Evolutionary conservation across 2,329 filamentous ascomycete genomes (phyloP).

Genomic region (Colletotrichum eremochloae): DNA sequence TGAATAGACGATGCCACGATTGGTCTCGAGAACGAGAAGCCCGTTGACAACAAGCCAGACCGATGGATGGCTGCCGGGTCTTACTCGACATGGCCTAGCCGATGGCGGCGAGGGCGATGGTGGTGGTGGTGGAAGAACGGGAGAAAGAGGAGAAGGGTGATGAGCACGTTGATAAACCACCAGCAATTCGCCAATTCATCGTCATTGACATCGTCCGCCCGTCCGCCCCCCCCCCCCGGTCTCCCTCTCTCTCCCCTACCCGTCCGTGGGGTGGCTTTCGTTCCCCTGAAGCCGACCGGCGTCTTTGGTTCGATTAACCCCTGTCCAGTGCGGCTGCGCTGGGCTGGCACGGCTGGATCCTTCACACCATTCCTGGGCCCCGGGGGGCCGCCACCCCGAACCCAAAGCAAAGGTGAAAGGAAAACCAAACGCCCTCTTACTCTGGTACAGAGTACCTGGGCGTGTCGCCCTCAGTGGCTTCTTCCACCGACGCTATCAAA

Average conservation of each 20-base stretch:
- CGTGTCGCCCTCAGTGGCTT: constrained; percentile 31
- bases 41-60: constrained; percentile 23
- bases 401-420: constrained; percentile 3
- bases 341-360: constrained; percentile 17
- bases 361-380: constrained; percentile 4
- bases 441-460: constrained; percentile 26
- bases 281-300: constrained; percentile 37
- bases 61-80: not conserved
- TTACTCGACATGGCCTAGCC: constrained; percentile 34
- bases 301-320: constrained; percentile 26
- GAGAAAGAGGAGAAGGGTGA: not conserved
- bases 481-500: constrained; percentile 37
- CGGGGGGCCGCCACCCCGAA: not conserved
- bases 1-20: constrained; percentile 6
- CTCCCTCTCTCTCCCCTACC: not conserved
- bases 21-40: constrained; percentile 25
- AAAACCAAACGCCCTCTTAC: not conserved
- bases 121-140: constrained; percentile 11
- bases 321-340: constrained; percentile 31
- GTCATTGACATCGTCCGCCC: constrained; percentile 25
- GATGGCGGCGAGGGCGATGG: not conserved
- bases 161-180: constrained; percentile 21
- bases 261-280: constrained; percentile 10
- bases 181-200: constrained; percentile 37
- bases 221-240: not conserved